Conservation (phyloP, 2,329 filamentous ascomycete genomes). For the Claviceps pusilla region DNA sequence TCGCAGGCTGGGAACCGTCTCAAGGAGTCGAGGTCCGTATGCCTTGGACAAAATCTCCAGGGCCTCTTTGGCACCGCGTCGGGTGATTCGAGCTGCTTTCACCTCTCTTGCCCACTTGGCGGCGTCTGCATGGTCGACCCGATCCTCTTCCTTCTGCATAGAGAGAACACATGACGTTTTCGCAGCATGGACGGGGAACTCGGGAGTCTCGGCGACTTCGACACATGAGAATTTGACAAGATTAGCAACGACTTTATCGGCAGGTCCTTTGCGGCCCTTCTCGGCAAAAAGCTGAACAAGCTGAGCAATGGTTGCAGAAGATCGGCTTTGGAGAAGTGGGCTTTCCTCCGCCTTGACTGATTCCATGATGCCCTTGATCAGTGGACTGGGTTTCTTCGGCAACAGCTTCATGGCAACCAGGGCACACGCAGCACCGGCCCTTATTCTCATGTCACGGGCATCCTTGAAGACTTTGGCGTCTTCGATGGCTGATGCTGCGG, state of each 20-base stretch:
- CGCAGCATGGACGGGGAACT: conserved; percentile 70
- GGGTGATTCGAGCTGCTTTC: conserved; percentile 74
- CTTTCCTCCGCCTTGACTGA: conserved; percentile 94
- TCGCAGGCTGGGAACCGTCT: conserved; percentile 70
- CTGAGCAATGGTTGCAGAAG: conserved; percentile 67
- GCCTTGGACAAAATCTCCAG: conserved; percentile 71
- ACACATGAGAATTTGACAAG: conserved; percentile 95
- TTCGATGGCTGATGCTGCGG: conserved; percentile 56
- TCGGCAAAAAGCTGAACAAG: conserved; percentile 78
- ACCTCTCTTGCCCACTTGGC: conserved; percentile 82
- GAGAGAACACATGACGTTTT: conserved; percentile 76
- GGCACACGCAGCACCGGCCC: conserved; percentile 72
- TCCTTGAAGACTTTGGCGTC: conserved; percentile 70
- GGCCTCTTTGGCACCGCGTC: conserved; percentile 85
- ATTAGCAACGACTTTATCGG: conserved; percentile 91
- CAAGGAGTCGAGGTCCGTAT: conserved; percentile 64
- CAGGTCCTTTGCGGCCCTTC: conserved; percentile 65
- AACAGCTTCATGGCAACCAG: conserved; percentile 75
- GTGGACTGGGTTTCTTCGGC: conserved; percentile 81
- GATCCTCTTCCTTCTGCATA: conserved; percentile 91
- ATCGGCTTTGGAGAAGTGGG: conserved; percentile 70
- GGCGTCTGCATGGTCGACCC: conserved; percentile 81
- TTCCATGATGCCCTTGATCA: conserved; percentile 97
- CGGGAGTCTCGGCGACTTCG: conserved; percentile 92
- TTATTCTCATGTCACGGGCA: conserved; percentile 70